phyloP scores from a whole-genome alignment of 1,139 yeast genomes.

The Kluyveromyces sp. region DNA sequence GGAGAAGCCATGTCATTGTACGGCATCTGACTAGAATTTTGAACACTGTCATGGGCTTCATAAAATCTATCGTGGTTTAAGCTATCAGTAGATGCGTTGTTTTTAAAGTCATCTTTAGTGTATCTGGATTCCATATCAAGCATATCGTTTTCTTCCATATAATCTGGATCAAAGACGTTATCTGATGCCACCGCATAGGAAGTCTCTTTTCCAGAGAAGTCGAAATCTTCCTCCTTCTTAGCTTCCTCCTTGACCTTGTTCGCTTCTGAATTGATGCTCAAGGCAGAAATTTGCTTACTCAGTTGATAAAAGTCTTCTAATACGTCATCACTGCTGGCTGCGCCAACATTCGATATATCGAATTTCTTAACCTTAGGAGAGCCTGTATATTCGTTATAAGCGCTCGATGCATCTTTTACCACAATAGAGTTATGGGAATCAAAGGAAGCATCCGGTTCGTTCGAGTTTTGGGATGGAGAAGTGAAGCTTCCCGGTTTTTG shows the following conservation, averaged over 20 bases:
- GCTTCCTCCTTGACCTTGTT: constrained; percentile 1
- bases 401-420: constrained; percentile 11
- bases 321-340: constrained; percentile 10
- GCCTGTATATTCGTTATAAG: constrained; percentile 24
- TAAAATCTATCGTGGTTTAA: constrained; percentile 1
- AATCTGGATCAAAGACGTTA: constrained; percentile 30
- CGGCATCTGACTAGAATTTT: neutral
- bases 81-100: constrained; percentile 4
- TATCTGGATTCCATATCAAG: constrained; percentile 17
- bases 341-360: constrained; percentile 21
- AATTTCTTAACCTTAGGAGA: constrained; percentile 18
- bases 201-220: neutral
- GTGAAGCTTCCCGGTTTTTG: neutral
- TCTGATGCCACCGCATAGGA: constrained; percentile 2
- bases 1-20: no score
- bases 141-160: constrained; percentile 25
- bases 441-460: neutral
- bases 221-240: neutral
- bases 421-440: neutral
- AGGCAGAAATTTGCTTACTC: constrained; percentile 11
- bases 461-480: neutral
- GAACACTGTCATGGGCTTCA: neutral
- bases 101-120: constrained; percentile 9
- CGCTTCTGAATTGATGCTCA: neutral
- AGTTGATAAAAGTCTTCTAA: constrained; percentile 7